phyloP scores from a whole-genome alignment of 495 filamentous ascomycete species.

The Hyaloscypha finlandica region DNA sequence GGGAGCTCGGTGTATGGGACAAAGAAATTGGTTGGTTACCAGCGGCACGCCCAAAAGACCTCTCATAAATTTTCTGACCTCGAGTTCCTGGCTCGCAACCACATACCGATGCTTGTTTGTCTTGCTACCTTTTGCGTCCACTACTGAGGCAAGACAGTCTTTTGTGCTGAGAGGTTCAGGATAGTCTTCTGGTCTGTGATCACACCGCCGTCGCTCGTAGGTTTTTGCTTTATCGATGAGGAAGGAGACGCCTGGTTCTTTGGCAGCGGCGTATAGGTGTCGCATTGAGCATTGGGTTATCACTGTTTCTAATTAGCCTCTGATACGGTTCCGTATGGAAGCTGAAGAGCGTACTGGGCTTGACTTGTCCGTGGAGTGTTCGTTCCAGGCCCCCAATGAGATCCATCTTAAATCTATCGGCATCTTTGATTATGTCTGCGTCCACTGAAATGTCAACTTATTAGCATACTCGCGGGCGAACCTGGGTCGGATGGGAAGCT shows the following conservation, averaged over 20 bases:
- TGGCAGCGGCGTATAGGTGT: slow-evolving; percentile 63
- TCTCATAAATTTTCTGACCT: slow-evolving; percentile 55
- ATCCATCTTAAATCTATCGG: slow-evolving; percentile 78
- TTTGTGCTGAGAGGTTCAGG: slow-evolving; percentile 68
- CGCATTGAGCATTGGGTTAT: slow-evolving; percentile 69
- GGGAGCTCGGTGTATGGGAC: too few relatives aligned
- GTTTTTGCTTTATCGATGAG: slow-evolving; percentile 69
- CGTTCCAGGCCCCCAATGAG: slow-evolving; percentile 68
- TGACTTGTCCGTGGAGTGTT: slow-evolving; percentile 78
- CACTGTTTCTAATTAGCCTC: slow-evolving; percentile 39
- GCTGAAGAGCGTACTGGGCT: slow-evolving; percentile 64
- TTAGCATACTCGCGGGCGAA: neutral
- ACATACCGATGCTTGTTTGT: slow-evolving; percentile 91
- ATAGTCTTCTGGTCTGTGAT: slow-evolving; percentile 76
- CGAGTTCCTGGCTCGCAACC: slow-evolving; percentile 72
- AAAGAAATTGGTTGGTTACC: slow-evolving; percentile 37
- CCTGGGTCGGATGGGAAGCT: slow-evolving; percentile 21
- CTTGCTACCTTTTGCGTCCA: slow-evolving; percentile 68
- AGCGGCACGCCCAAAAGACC: slow-evolving; percentile 70
- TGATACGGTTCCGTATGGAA: neutral
- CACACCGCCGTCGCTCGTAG: slow-evolving; percentile 85
- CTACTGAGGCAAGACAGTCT: slow-evolving; percentile 76
- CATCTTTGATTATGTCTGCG: slow-evolving; percentile 74
- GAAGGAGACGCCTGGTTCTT: slow-evolving; percentile 55
- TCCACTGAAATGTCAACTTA: slow-evolving; percentile 55